A percentile compares a stretch with the other conserved stretches of the same genome.
Evolutionary conservation across 306 rosid genomes (phyloP).

Genomic region (Cicer arietinum): DNA sequence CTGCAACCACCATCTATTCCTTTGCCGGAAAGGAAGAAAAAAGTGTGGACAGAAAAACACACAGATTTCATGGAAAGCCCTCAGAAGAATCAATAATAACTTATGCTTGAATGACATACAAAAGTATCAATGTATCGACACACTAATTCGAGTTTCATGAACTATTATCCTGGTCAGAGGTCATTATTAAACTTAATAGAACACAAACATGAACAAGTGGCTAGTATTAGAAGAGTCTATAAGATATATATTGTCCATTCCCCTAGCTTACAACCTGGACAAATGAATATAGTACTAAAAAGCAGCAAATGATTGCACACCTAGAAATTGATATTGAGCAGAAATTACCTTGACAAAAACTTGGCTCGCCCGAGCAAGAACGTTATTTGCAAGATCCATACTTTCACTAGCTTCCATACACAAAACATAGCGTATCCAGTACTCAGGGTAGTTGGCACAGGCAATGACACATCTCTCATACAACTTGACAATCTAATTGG

Average conservation of each 20-base stretch:
- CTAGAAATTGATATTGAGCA: neutral
- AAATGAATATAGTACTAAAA: conserved; percentile 5
- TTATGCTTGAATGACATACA: neutral
- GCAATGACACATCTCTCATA: conserved; percentile 97
- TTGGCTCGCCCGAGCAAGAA: conserved; percentile 94
- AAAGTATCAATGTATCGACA: neutral
- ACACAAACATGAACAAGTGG: conserved; percentile 9
- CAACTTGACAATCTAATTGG: conserved; percentile 86
- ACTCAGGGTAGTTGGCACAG: conserved; percentile 97
- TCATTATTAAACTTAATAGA: neutral
- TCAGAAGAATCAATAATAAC: neutral
- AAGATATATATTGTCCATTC: neutral
- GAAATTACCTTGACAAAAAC: conserved; percentile 91
- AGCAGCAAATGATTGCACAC: conserved; percentile 12
- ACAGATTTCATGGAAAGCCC: neutral
- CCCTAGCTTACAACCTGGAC: neutral
- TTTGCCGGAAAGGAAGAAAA: neutral
- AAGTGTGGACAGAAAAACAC: neutral
- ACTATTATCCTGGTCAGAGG: neutral
- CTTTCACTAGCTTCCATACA: conserved; percentile 77
- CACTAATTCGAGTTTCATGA: conserved; percentile 20
- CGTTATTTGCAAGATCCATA: conserved; percentile 92
- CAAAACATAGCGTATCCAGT: conserved; percentile 87
- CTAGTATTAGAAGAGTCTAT: neutral
- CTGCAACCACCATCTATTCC: conserved; percentile 9